phyloP scores from a whole-genome alignment of 1,284 basidiomycete species.

The Gomphus sp. region DNA sequence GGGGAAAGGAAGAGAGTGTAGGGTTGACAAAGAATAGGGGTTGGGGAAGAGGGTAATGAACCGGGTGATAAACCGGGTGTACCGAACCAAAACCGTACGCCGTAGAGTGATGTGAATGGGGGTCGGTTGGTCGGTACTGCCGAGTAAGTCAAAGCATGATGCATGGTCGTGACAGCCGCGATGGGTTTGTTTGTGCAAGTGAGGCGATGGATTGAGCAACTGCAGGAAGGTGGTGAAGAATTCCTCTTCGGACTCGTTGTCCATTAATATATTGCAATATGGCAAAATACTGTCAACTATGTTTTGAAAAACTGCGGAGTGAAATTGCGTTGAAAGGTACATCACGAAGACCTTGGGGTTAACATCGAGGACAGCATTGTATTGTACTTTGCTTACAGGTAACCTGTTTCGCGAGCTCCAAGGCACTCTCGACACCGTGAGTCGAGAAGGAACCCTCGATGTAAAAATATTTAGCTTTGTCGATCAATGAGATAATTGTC shows the following conservation, averaged over 20 bases:
- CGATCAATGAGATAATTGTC: constrained; percentile 68
- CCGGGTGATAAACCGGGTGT: no score
- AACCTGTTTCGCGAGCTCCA: constrained; percentile 79
- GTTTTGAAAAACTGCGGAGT: constrained; percentile 91
- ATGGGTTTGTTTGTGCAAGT: constrained; percentile 61
- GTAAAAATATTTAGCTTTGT: constrained; percentile 84
- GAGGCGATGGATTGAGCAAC: constrained; percentile 70
- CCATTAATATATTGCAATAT: constrained; percentile 82
- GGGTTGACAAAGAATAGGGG: no score
- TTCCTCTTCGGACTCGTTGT: constrained; percentile 92
- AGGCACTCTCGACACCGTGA: constrained; percentile 73
- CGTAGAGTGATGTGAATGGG: no score
- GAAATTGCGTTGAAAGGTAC: constrained; percentile 97
- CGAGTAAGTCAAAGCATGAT: no score
- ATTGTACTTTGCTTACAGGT: constrained; percentile 77
- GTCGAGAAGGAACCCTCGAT: constrained; percentile 98
- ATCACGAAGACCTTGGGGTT: constrained; percentile 73
- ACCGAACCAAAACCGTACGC: no score
- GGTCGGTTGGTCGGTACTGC: no score
- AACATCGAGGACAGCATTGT: no score
- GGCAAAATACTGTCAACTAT: constrained; percentile 75
- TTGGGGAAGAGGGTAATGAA: no score
- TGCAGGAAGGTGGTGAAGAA: constrained; percentile 66
- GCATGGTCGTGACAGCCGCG: no score
- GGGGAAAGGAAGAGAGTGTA: no score